A percentile compares a stretch with the other conserved stretches of the same genome.
Evolutionary conservation across 176 grass and related monocot species (phyloP).

Genomic region (Oryza punctata): DNA sequence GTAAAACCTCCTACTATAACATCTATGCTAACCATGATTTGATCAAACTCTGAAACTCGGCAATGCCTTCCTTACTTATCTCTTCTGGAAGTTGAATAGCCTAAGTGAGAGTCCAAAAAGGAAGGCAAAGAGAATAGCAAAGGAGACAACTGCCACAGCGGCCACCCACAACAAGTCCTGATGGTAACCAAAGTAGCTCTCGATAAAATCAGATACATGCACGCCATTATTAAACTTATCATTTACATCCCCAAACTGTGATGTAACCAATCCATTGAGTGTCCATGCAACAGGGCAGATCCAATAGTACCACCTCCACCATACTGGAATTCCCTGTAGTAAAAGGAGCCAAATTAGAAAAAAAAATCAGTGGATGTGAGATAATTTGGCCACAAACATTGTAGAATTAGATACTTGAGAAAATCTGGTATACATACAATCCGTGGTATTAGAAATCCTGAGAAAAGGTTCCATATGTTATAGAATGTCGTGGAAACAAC

Average conservation of each 20-base stretch:
- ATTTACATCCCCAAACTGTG: constrained; percentile 70
- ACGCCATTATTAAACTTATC: neutral
- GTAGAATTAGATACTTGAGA: neutral
- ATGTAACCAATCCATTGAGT: constrained; percentile 63
- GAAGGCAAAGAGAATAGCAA: constrained; percentile 27
- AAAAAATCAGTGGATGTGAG: neutral
- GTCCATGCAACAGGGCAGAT: constrained; percentile 71
- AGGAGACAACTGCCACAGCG: constrained; percentile 41
- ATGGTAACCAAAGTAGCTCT: constrained; percentile 60
- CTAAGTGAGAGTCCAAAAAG: constrained; percentile 50
- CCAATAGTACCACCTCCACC: constrained; percentile 94
- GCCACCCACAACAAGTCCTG: constrained; percentile 58
- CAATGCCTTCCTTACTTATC: constrained; percentile 24
- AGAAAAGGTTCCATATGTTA: constrained; percentile 74
- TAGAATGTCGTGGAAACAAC: constrained; percentile 61
- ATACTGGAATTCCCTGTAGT: constrained; percentile 66
- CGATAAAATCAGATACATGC: constrained; percentile 48
- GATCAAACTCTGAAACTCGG: neutral
- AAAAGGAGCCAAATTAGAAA: neutral
- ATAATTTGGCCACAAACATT: neutral
- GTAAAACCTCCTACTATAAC: neutral
- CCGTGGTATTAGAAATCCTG: constrained; percentile 63
- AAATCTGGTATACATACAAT: constrained; percentile 50
- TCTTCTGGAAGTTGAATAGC: constrained; percentile 79
- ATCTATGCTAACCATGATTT: neutral